Evolutionary conservation across 768 basidiomycete genomes (phyloP).

Genomic region (Russula brevipes): DNA sequence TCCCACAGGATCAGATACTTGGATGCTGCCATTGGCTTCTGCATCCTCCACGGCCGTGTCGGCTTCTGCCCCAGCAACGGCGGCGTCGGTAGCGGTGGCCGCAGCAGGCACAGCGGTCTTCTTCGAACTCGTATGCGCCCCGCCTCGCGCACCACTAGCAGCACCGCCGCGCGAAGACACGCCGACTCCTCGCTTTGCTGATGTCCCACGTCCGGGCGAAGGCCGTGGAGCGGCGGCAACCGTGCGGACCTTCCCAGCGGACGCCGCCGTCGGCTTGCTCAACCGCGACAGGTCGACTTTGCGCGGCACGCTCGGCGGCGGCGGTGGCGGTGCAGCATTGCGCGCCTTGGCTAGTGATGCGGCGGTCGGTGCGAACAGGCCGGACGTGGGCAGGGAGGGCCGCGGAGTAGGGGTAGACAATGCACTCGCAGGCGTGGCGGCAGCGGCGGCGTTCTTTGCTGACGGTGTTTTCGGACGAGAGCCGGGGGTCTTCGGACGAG

Average conservation of each 20-base stretch:
- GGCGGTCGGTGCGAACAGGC: constrained; percentile 77
- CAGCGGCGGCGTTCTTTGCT: constrained; percentile 11
- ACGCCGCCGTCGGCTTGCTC: constrained; percentile 80
- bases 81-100: constrained; percentile 12
- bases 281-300: constrained; percentile 54
- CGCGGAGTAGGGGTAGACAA: not conserved
- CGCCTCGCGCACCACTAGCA: constrained; percentile 27
- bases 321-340: constrained; percentile 45
- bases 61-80: constrained; percentile 25
- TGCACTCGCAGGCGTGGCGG: not conserved
- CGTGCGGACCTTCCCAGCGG: constrained; percentile 53
- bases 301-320: constrained; percentile 50
- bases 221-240: constrained; percentile 28
- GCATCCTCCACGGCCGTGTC: not conserved
- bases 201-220: constrained; percentile 31
- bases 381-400: constrained; percentile 41
- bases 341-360: constrained; percentile 72
- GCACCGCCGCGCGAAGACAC: constrained; percentile 23
- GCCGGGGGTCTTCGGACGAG: constrained; percentile 28
- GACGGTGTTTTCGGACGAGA: constrained; percentile 32
- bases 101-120: constrained; percentile 22
- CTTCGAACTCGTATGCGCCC: constrained; percentile 26
- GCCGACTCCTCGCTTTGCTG: constrained; percentile 17
- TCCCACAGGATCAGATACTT: not conserved
- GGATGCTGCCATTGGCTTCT: not conserved